These are phyloP conservation scores for Multifurca ochricompacta DNA, from an alignment of 768 basidiomycete species.

Conservation along the genomic window DNA sequence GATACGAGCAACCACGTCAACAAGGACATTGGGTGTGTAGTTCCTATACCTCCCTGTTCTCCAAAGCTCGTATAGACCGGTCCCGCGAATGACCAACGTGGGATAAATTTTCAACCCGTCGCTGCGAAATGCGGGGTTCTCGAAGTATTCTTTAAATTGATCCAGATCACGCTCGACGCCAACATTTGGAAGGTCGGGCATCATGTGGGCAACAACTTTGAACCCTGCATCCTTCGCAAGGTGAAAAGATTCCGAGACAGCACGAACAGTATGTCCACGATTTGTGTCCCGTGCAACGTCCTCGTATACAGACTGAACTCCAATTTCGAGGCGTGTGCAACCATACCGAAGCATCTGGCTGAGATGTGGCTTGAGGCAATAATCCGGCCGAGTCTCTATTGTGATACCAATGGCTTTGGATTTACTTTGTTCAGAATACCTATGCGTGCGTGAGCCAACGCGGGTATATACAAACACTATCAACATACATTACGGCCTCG, in stretches of 20 bases:
- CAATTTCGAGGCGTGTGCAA: constrained; percentile 96
- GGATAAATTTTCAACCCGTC: constrained; percentile 99
- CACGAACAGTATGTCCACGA: constrained; percentile 95
- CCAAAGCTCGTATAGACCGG: constrained; percentile 94
- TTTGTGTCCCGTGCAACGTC: constrained; percentile 99
- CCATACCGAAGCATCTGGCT: constrained; percentile 99
- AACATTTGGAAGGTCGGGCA: constrained; percentile 98
- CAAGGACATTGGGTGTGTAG: constrained; percentile 97
- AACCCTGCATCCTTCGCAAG: constrained; percentile 98
- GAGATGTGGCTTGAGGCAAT: constrained; percentile 93
- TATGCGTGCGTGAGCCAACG: constrained; percentile 25
- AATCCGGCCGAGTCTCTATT: constrained; percentile 97
- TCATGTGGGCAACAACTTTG: constrained; percentile 99
- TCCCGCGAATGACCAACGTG: constrained; percentile 94
- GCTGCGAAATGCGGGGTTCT: constrained; percentile 94
- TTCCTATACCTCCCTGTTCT: constrained; percentile 97
- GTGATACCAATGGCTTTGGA: constrained; percentile 99
- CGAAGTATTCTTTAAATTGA: constrained; percentile 99
- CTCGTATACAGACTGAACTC: constrained; percentile 98
- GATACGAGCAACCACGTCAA: constrained; percentile 94
- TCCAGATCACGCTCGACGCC: constrained; percentile 95
- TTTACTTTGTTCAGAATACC: constrained; percentile 94
- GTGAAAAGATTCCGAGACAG: constrained; percentile 95
- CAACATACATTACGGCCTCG: constrained; percentile 76
- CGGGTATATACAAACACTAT: not conserved